phyloP scores from a whole-genome alignment of 306 rosid species.

The Glycine soja region DNA sequence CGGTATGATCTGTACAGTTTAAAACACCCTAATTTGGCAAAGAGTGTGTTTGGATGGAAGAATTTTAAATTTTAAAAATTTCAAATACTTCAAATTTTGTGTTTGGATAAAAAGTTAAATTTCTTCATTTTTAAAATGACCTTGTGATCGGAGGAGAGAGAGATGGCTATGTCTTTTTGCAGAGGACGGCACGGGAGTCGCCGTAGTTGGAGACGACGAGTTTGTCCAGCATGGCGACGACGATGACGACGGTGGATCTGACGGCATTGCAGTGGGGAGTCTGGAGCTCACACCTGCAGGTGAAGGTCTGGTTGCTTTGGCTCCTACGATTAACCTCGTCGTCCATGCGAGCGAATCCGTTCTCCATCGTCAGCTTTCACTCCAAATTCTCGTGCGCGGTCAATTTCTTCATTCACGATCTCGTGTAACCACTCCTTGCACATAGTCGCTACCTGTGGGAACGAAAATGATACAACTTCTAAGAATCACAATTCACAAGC shows the following conservation, averaged over 20 bases:
- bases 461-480: not conserved
- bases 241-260: conserved; percentile 85
- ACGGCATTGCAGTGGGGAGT: conserved; percentile 88
- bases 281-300: conserved; percentile 60
- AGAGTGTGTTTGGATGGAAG: too few species aligned
- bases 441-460: conserved; percentile 48
- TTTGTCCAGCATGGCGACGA: conserved; percentile 63
- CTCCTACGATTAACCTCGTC: conserved; percentile 50
- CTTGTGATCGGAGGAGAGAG: conserved; percentile 91
- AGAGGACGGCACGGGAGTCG: conserved; percentile 92
- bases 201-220: conserved; percentile 89
- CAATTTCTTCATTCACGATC: conserved; percentile 48
- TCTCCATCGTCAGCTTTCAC: conserved; percentile 45
- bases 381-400: not conserved
- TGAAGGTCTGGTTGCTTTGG: conserved; percentile 18
- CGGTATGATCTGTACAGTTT: not conserved
- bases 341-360: conserved; percentile 54
- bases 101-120: too few species aligned
- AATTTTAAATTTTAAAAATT: too few species aligned
- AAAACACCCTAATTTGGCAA: too few species aligned
- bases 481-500: not conserved
- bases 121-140: too few species aligned
- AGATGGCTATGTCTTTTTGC: conserved; percentile 66
- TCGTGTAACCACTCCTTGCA: conserved; percentile 52
- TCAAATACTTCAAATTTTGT: too few species aligned